Base-by-base conservation (phyloP, 2,329 filamentous ascomycete genomes). In the Stachybotrys chlorohalonatus region DNA sequence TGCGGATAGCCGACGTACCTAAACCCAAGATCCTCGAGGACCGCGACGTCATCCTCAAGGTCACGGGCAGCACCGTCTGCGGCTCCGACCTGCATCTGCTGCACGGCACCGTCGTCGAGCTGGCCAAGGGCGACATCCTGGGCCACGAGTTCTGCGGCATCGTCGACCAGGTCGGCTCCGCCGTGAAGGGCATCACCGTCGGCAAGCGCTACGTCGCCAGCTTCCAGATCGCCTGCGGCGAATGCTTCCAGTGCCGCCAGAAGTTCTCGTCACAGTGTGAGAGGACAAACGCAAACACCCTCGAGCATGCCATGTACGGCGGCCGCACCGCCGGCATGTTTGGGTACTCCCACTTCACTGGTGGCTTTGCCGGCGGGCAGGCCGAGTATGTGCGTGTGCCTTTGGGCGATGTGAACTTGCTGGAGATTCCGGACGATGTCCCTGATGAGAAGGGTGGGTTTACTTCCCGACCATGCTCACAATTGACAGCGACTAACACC, bases 341-440 rank as follows among this genome's bases (percentile, higher is more conserved):
- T 63, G 85, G 86, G 1, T 89, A 88, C 64, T 84, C 82, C 3
- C 86, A 90, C 64, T 89, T 95, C 65, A 91, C 88, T 0, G 90
- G 90, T 7, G 91, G 91, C 0, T 95, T 93, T 65, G 89, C 90
- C 1, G 90, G 91, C 51, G 90, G 90, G 0, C 91, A 95, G 70
- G 87, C 90, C 5, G 91, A 95, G 71, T 95, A 90, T 63, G 86
- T 92, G 0, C 82, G 90, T 7, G 89, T 95, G 7, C 90, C 91
- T 0, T 81, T 85, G 32, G 90, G 84, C 31, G 87, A 94, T 62
- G 84, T 90, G 56, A 95, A 95, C 65, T 75, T 95, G 24, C 77
- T 95, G 11, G 83, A 86, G 62, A 82, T 95, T 6, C 90, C 91
- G 1, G 84, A 88, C 53, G 80, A 81, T 60, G 86, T 95, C 0